These are phyloP conservation scores for Capronia coronata DNA, from an alignment of 2,329 filamentous ascomycete genomes.

Conservation along the genomic window DNA sequence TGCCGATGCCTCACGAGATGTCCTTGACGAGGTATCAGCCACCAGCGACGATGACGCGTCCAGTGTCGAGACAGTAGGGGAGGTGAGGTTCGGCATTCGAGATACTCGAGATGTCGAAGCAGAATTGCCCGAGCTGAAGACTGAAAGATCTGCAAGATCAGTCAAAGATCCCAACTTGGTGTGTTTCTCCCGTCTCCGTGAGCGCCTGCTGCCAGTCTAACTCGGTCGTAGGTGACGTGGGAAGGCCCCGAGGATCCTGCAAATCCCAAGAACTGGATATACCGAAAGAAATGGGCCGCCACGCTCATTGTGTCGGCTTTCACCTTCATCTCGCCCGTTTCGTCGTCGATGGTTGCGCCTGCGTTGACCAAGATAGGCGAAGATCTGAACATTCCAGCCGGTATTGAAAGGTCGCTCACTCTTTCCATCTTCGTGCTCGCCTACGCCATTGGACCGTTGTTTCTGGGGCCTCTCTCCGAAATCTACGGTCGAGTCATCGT, in stretches of 20 bases:
- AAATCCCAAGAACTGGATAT: constrained; percentile 51
- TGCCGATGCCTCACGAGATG: constrained; percentile 12
- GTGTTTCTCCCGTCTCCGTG: neutral
- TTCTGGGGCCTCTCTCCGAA: constrained; percentile 50
- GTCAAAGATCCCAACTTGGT: constrained; percentile 31
- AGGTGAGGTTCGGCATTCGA: constrained; percentile 20
- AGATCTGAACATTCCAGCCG: constrained; percentile 48
- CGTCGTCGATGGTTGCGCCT: constrained; percentile 54
- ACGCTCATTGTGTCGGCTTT: constrained; percentile 52
- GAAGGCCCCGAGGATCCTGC: constrained; percentile 47
- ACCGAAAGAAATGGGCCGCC: constrained; percentile 51
- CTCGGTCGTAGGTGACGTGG: constrained; percentile 39
- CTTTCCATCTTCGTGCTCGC: constrained; percentile 53
- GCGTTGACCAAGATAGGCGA: constrained; percentile 47
- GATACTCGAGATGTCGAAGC: constrained; percentile 17
- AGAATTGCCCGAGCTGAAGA: constrained; percentile 9
- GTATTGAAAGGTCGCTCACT: constrained; percentile 42
- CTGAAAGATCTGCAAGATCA: constrained; percentile 23
- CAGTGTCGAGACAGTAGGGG: constrained; percentile 21
- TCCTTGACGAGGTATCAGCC: constrained; percentile 9
- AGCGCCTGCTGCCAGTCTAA: neutral
- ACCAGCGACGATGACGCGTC: constrained; percentile 17
- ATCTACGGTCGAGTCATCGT: constrained; percentile 51
- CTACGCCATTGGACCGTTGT: constrained; percentile 48
- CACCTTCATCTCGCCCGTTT: constrained; percentile 58